These are phyloP conservation scores for Candida silvicultrix DNA, from an alignment of 805 yeast species.

Conservation along the genomic window DNA sequence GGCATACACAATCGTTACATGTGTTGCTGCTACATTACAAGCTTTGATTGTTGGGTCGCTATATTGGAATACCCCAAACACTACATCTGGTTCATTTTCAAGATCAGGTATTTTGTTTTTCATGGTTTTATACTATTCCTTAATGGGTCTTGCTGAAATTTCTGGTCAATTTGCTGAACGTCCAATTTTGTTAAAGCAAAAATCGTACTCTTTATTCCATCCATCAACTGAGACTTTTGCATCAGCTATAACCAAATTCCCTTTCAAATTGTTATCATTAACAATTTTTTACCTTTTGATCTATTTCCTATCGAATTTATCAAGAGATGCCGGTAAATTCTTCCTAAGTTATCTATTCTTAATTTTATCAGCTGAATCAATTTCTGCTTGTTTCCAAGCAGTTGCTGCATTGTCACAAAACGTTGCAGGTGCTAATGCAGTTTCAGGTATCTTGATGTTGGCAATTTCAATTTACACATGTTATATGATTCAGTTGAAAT, in stretches of 20 bases:
- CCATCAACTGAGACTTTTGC: conserved; percentile 73
- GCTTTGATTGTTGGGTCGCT: conserved; percentile 61
- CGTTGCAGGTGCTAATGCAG: conserved; percentile 51
- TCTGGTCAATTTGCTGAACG: conserved; percentile 41
- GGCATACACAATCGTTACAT: conserved; percentile 33
- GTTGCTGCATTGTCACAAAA: conserved; percentile 45
- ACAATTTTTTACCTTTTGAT: conserved; percentile 40
- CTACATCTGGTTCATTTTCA: conserved; percentile 51
- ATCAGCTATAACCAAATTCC: conserved; percentile 52
- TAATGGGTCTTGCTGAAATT: conserved; percentile 43
- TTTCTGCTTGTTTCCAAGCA: conserved; percentile 47
- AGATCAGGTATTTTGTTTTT: conserved; percentile 60
- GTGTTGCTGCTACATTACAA: conserved; percentile 35
- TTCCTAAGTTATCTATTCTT: conserved; percentile 44
- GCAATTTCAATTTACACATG: conserved; percentile 56
- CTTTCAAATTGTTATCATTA: conserved; percentile 45
- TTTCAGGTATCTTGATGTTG: conserved; percentile 50
- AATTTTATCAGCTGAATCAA: conserved; percentile 35
- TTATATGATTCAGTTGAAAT: conserved; percentile 50
- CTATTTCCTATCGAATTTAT: conserved; percentile 52
- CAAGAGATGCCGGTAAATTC: conserved; percentile 44
- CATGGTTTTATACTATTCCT: conserved; percentile 46
- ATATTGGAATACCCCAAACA: conserved; percentile 42
- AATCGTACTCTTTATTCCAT: conserved; percentile 62
- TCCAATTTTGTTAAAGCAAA: conserved; percentile 64